phyloP scores from a whole-genome alignment of 306 rosid genomes.

The Cyclanthera cordifolia region DNA sequence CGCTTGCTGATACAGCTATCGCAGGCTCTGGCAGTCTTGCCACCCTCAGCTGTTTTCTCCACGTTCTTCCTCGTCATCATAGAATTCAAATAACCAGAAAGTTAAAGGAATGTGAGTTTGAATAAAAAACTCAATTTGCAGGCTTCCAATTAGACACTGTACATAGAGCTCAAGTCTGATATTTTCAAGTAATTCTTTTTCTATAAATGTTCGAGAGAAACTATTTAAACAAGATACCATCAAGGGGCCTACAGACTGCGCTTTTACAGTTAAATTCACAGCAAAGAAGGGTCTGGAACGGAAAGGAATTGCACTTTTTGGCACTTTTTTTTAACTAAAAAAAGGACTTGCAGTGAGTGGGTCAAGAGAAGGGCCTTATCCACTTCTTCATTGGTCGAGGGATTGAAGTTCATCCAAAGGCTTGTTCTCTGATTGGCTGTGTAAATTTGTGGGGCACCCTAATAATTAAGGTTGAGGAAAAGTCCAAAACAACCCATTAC shows the following conservation, averaged over 20 bases:
- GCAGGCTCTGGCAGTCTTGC: conserved; percentile 79
- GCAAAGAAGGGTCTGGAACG: conserved; percentile 4
- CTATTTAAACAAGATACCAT: too few relatives aligned
- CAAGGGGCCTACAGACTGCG: conserved; percentile 33
- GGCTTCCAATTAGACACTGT: not conserved
- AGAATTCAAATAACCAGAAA: conserved; percentile 10
- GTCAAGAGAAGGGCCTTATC: conserved; percentile 1
- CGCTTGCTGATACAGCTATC: conserved; percentile 76
- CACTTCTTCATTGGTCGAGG: conserved; percentile 9
- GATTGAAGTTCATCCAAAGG: not conserved
- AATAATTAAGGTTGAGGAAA: not conserved
- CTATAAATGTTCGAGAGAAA: too few relatives aligned
- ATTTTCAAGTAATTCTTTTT: not conserved
- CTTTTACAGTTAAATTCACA: conserved; percentile 39
- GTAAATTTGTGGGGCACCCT: conserved; percentile 2
- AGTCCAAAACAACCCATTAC: conserved; percentile 7
- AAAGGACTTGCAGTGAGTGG: not conserved
- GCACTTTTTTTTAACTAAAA: conserved; percentile 5
- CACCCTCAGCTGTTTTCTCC: conserved; percentile 43
- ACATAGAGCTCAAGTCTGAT: not conserved
- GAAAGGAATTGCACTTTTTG: conserved; percentile 22
- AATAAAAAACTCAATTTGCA: not conserved
- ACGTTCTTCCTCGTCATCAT: conserved; percentile 30
- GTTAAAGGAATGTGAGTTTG: not conserved
- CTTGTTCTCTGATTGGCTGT: conserved; percentile 8